These are phyloP conservation scores for Ophiocytium majus DNA, from an alignment of 352 stramenopile genomes.

Conservation along the genomic window DNA sequence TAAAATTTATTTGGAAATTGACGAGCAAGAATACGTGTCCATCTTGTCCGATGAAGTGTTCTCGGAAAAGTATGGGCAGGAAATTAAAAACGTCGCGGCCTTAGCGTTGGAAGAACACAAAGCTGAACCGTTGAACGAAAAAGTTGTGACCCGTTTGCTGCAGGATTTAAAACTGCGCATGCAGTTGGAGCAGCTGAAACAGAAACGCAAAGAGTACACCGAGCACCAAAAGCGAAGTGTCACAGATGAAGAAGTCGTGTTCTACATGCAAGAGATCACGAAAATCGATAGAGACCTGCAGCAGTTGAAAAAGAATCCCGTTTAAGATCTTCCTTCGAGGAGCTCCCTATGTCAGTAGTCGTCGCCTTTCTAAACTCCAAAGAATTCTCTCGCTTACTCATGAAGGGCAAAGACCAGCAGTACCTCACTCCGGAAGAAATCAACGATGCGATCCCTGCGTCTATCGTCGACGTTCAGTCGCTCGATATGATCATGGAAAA, in stretches of 20 bases:
- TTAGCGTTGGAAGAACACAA: background rate
- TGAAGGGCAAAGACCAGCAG: conserved; percentile 10
- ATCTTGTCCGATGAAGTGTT: background rate
- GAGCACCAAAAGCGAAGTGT: background rate
- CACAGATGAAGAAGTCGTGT: background rate
- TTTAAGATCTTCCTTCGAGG: background rate
- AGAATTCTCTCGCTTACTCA: conserved; percentile 3
- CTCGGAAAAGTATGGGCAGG: background rate
- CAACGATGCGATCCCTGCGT: conserved; percentile 11
- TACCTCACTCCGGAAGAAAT: conserved; percentile 12
- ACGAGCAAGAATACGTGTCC: background rate
- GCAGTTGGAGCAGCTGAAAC: conserved; percentile 1
- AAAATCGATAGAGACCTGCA: conserved; percentile 1
- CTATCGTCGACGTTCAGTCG: background rate
- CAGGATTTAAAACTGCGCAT: background rate
- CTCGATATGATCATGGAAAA: conserved; percentile 8
- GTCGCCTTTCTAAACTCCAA: conserved; percentile 7
- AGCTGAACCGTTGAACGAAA: background rate
- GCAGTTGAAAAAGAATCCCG: too few species aligned
- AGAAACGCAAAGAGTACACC: background rate
- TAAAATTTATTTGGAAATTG: conserved; percentile 16
- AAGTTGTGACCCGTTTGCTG: background rate
- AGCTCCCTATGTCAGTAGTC: background rate
- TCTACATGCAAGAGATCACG: background rate
- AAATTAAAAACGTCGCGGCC: background rate